Percentiles rank a stretch among this genome's conserved stretches.
phyloP scores from a whole-genome alignment of 225 moss, liverwort and hornwort species.

The Sphagnum tenellum region DNA sequence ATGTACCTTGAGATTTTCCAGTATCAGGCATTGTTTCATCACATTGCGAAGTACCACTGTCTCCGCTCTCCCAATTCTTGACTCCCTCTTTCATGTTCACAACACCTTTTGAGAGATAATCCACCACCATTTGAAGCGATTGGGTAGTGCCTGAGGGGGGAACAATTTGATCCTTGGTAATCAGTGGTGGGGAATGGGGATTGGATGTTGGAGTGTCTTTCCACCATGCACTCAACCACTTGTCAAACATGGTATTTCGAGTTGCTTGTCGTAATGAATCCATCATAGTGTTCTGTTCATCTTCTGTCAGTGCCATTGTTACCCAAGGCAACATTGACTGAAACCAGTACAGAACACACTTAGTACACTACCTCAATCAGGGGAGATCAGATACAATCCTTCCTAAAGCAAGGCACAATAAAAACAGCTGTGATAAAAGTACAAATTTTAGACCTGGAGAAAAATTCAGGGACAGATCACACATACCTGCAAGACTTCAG shows the following conservation, averaged over 20 bases:
- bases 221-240: slow-evolving; percentile 99
- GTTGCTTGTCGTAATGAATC: slow-evolving; percentile 97
- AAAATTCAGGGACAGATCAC: too few species aligned
- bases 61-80: too few species aligned
- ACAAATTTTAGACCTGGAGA: too few species aligned
- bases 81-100: not conserved
- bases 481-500: slow-evolving; percentile 70
- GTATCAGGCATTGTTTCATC: too few species aligned
- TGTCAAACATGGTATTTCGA: slow-evolving; percentile 96
- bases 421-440: too few species aligned
- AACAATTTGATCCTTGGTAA: slow-evolving; percentile 14
- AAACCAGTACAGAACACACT: too few species aligned
- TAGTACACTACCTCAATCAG: too few species aligned
- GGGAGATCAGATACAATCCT: too few species aligned
- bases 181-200: slow-evolving; percentile 13
- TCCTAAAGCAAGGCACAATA: too few species aligned
- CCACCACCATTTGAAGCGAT: slow-evolving; percentile 89
- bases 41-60: too few species aligned
- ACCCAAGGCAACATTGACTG: slow-evolving; percentile 99
- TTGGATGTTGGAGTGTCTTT: slow-evolving; percentile 51
- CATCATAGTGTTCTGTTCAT: slow-evolving; percentile 97
- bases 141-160: slow-evolving; percentile 79
- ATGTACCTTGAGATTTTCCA: too few species aligned
- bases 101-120: slow-evolving; percentile 53
- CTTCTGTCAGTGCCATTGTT: slow-evolving; percentile 82